A percentile compares a stretch with the other conserved stretches of the same genome.
Conservation (phyloP, 2,329 filamentous ascomycete genomes). For the Allantophomopsis lycopodina region DNA sequence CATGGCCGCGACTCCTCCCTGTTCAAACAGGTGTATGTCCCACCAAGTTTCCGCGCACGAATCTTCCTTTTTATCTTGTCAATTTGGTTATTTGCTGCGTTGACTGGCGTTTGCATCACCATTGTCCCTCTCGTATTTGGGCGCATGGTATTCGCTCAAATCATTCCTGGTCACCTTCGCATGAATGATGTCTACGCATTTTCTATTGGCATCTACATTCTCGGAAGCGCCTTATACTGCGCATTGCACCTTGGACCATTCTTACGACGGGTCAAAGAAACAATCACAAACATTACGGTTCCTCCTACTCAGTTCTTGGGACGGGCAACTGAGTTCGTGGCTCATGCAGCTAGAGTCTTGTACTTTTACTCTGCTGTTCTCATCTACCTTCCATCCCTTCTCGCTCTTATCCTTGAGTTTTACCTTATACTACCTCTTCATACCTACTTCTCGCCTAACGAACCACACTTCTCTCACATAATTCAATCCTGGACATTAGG, state of each 20-base stretch:
- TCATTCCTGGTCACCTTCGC: slow-evolving; percentile 57
- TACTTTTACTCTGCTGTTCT: slow-evolving; percentile 69
- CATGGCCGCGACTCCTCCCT: slow-evolving; percentile 36
- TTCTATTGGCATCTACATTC: slow-evolving; percentile 73
- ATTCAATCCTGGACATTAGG: slow-evolving; percentile 93
- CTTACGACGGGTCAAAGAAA: slow-evolving; percentile 18
- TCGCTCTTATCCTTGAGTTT: slow-evolving; percentile 70
- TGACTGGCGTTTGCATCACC: slow-evolving; percentile 73
- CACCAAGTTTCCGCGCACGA: slow-evolving; percentile 69
- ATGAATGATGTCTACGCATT: slow-evolving; percentile 97
- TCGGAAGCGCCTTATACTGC: slow-evolving; percentile 55
- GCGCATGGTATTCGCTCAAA: slow-evolving; percentile 57
- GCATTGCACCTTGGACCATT: slow-evolving; percentile 31
- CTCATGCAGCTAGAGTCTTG: slow-evolving; percentile 28
- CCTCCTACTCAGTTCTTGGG: slow-evolving; percentile 14
- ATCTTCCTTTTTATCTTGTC: slow-evolving; percentile 77
- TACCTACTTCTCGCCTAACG: slow-evolving; percentile 17
- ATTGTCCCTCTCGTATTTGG: slow-evolving; percentile 80
- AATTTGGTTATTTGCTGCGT: slow-evolving; percentile 87
- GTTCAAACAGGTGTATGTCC: slow-evolving; percentile 57
- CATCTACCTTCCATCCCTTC: slow-evolving; percentile 68
- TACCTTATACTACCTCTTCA: slow-evolving; percentile 72
- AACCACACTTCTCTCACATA: slow-evolving; percentile 63
- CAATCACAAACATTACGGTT: slow-evolving; percentile 10
- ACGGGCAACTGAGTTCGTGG: slow-evolving; percentile 5